A percentile compares a stretch with the other conserved stretches of the same genome.
These are phyloP conservation scores for Fusarium agapanthi DNA, from an alignment of 2,329 filamentous ascomycete genomes.

Conservation along the genomic window DNA sequence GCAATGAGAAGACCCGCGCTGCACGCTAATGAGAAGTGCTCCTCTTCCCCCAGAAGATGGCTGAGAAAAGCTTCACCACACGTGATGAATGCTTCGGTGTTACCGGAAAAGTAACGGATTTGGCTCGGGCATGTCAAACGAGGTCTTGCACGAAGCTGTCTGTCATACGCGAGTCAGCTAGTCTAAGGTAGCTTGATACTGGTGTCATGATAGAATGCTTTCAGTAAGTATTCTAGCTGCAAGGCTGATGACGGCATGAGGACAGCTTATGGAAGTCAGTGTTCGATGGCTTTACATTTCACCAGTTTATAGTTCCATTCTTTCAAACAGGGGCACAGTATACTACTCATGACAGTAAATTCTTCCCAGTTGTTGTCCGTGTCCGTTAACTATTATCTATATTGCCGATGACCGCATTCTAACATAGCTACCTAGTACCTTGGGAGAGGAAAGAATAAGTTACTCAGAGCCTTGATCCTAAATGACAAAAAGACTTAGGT, in stretches of 20 bases:
- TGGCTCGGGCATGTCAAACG: constrained; percentile 3
- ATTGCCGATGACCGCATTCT: too few relatives aligned
- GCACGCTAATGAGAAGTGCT: constrained; percentile 6
- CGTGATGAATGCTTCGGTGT: constrained; percentile 27
- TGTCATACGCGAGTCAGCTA: not conserved
- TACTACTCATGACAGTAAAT: not conserved
- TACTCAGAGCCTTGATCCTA: too few relatives aligned
- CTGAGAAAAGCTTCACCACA: constrained; percentile 26
- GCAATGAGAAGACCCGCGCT: constrained; percentile 20
- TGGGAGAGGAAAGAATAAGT: too few relatives aligned
- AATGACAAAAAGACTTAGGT: too few relatives aligned
- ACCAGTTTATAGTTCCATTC: not conserved
- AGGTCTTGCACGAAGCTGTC: not conserved
- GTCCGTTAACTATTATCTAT: not conserved
- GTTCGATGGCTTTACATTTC: not conserved
- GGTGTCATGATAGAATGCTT: not conserved
- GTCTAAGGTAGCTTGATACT: not conserved
- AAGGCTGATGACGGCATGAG: constrained; percentile 8
- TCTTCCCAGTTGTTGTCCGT: not conserved
- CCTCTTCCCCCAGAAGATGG: constrained; percentile 15
- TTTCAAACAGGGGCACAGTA: not conserved
- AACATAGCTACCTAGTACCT: not conserved
- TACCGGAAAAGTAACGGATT: constrained; percentile 16
- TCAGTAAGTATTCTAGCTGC: not conserved
- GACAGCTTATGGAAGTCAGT: not conserved